phyloP scores from a whole-genome alignment of 148 eudicot genomes.

The Rheum nobile region DNA sequence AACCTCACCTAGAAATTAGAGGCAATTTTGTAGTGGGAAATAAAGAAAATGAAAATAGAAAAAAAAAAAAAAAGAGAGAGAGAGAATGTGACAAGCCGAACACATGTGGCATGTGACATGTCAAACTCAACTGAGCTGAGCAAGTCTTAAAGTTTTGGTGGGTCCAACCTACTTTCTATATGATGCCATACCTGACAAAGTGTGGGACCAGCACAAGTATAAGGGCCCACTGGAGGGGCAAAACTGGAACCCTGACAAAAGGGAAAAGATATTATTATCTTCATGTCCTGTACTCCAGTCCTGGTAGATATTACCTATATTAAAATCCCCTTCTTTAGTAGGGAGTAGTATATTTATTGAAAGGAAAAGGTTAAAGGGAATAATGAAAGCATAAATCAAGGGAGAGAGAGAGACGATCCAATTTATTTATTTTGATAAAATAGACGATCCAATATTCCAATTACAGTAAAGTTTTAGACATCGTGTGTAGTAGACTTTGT shows the following conservation, averaged over 20 bases:
- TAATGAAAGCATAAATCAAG: slow-evolving; percentile 3
- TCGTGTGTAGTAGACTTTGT: not conserved
- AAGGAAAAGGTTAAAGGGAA: not conserved
- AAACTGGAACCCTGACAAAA: not conserved
- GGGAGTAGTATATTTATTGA: not conserved
- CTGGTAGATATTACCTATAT: not conserved
- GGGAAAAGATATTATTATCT: not conserved
- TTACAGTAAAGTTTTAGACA: not conserved
- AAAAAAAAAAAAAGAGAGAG: too few species aligned
- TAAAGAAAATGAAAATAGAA: too few species aligned
- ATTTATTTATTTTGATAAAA: too few species aligned
- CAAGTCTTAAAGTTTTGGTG: not conserved
- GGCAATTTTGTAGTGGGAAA: not conserved
- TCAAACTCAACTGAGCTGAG: too few species aligned
- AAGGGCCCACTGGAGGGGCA: not conserved
- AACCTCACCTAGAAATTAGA: not conserved
- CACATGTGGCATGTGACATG: not conserved
- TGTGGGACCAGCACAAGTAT: not conserved
- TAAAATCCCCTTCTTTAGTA: not conserved
- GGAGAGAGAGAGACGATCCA: not conserved
- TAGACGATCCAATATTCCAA: too few species aligned
- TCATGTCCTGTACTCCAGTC: not conserved
- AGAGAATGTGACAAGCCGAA: not conserved
- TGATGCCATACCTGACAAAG: not conserved
- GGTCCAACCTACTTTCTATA: not conserved